These are phyloP conservation scores for Chenopodium berlandieri DNA, from an alignment of 148 eudicot species.

Conservation along the genomic window DNA sequence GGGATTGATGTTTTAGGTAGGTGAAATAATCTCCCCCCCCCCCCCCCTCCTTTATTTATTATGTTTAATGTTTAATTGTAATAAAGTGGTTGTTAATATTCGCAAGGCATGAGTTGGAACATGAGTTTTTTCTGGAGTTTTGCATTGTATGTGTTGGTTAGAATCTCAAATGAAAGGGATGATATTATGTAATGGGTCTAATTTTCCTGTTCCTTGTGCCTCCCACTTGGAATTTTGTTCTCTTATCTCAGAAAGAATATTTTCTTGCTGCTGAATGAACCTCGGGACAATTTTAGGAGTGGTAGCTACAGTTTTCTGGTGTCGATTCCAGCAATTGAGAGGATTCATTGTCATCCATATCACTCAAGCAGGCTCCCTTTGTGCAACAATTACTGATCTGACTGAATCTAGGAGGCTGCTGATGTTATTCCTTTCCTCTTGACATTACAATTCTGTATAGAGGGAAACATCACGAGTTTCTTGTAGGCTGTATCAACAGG, in stretches of 20 bases:
- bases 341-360: conserved; percentile 20
- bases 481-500: conserved; percentile 21
- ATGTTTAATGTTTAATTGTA: background rate
- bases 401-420: conserved; percentile 28
- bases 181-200: background rate
- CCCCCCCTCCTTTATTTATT: background rate
- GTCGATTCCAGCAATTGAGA: conserved; percentile 14
- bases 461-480: conserved; percentile 26
- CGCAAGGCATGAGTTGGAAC: background rate
- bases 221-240: background rate
- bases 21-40: background rate
- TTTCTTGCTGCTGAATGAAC: conserved; percentile 5
- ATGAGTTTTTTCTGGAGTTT: background rate
- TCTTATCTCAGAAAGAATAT: background rate
- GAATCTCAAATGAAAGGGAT: background rate
- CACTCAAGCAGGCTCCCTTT: conserved; percentile 19
- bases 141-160: background rate
- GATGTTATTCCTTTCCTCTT: conserved; percentile 17
- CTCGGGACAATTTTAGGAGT: conserved; percentile 22
- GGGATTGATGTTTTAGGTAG: conserved; percentile 42
- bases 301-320: conserved; percentile 15
- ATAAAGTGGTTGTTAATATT: background rate
- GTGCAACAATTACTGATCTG: conserved; percentile 15
- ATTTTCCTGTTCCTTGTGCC: background rate
- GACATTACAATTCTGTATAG: conserved; percentile 17